These are phyloP conservation scores for Neospora caninum DNA, from an alignment of 169 alveolate genomes.

Conservation along the genomic window DNA sequence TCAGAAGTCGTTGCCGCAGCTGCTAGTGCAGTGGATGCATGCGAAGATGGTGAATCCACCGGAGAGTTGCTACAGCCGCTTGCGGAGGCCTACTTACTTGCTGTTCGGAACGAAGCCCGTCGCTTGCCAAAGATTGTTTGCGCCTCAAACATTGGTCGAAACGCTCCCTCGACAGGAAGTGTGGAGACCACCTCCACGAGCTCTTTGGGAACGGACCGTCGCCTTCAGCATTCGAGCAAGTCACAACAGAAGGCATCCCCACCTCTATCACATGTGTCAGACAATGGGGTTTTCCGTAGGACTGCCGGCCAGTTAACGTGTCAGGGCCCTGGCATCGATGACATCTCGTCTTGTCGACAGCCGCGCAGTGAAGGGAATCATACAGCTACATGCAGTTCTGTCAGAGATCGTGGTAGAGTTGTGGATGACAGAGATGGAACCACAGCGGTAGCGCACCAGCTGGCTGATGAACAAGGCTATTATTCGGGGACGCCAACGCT, in stretches of 20 bases:
- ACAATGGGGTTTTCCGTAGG: too few species aligned
- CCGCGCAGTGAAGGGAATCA: too few species aligned
- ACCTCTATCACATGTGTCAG: too few species aligned
- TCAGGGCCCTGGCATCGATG: too few species aligned
- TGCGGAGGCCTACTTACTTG: constrained; percentile 29
- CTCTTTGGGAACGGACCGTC: too few species aligned
- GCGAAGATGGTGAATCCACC: background rate
- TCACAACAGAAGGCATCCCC: background rate
- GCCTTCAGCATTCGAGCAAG: background rate
- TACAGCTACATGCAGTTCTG: too few species aligned
- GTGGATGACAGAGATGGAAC: too few species aligned
- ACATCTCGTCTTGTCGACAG: too few species aligned
- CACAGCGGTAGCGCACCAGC: background rate
- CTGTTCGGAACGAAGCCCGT: constrained; percentile 27
- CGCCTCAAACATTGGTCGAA: background rate
- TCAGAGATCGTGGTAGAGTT: too few species aligned
- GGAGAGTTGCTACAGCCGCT: background rate
- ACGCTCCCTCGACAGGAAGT: background rate
- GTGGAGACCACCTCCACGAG: background rate
- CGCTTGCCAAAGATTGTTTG: constrained; percentile 9
- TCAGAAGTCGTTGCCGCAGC: constrained; percentile 8
- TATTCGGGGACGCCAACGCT: background rate
- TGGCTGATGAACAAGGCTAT: background rate
- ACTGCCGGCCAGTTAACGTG: too few species aligned
- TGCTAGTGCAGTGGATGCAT: constrained; percentile 16